A percentile compares a stretch with the other conserved stretches of the same genome.
Evolutionary conservation across 148 eudicot genomes (phyloP).

Genomic region (Amaranthus palmeri): DNA sequence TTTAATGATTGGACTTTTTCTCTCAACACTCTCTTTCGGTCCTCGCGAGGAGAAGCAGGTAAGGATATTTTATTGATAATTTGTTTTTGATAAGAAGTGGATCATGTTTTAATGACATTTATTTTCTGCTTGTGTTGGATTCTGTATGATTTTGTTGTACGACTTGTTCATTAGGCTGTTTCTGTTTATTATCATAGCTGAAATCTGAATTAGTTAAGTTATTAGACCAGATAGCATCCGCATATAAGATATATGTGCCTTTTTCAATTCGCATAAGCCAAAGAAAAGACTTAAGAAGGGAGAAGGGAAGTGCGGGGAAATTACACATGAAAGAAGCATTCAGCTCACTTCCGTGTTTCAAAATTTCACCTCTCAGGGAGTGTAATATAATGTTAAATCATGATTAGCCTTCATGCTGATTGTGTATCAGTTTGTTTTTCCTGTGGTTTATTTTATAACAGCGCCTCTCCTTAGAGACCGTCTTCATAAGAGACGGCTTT

Average conservation of each 20-base stretch:
- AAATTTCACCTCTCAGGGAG: too few species aligned
- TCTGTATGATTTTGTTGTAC: neutral
- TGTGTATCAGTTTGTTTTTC: neutral
- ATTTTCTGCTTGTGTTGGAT: neutral
- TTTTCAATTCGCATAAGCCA: too few species aligned
- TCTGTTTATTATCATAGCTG: too few species aligned
- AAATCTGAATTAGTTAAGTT: too few species aligned
- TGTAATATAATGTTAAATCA: neutral
- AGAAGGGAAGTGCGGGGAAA: too few species aligned
- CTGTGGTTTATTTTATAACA: neutral
- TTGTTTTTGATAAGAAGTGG: neutral
- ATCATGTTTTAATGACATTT: neutral
- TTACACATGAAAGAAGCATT: too few species aligned
- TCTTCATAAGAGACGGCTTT: too few species aligned
- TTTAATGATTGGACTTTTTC: constrained; percentile 49
- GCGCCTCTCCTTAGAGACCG: too few species aligned
- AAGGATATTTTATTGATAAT: neutral
- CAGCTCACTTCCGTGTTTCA: too few species aligned
- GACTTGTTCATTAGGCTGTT: neutral
- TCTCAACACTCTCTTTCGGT: constrained; percentile 53
- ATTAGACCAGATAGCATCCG: too few species aligned
- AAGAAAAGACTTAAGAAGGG: too few species aligned
- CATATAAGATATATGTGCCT: too few species aligned
- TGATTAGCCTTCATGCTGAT: neutral
- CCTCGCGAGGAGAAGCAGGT: constrained; percentile 68